Evolutionary conservation across 2,329 filamentous ascomycete genomes (phyloP), one percentile per base, ranked within the genome.

Genomic region (Colletotrichum nymphaeae): DNA sequence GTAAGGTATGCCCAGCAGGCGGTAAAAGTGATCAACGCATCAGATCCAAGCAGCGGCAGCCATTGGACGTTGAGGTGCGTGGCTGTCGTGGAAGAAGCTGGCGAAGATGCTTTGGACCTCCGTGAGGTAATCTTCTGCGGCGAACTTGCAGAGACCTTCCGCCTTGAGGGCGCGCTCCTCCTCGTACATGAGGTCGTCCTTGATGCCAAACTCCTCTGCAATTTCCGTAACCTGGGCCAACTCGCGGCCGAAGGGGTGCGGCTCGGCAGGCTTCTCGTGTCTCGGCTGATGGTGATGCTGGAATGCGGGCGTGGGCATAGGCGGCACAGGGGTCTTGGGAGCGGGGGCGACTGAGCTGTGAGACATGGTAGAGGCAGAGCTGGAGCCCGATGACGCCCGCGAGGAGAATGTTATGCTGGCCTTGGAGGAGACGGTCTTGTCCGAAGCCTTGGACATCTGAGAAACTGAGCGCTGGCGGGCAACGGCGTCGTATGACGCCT

Each of bases 211-310:
- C 83, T 98, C 95, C 84, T 98, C 97, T 0, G 93, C 96, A 19
- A 98, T 89, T 83, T 98, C 97, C 66, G 95, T 95, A 28, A 98
- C 94, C 83, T 98, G 93, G 69, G 94, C 95, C 66, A 98, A 87
- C 83, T 99, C 97, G 63, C 93, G 92, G 66, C 94, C 94, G 78
- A 98, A 98, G 0, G 96, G 96, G 81, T 97, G 91, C 58, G 83
- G 77, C 32, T 86, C 82, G 11, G 80, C 79, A 70, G 81, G 79
- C 64, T 80, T 81, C 78, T 74, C 79, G 84, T 83, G 76, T 74
- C 63, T 58, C 73, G 58, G 28, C 55, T 37, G 55, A 35, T 57
- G 69, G 32, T 59, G 77, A 32, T 86, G 85, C 68, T 83, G 83
- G 80, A 78, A 81, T 76, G 80, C 75, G 63, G 81, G 76, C 63